Evolutionary conservation across 108 stramenopile species (phyloP).

Genomic region (Stephanodiscus minutulus): DNA sequence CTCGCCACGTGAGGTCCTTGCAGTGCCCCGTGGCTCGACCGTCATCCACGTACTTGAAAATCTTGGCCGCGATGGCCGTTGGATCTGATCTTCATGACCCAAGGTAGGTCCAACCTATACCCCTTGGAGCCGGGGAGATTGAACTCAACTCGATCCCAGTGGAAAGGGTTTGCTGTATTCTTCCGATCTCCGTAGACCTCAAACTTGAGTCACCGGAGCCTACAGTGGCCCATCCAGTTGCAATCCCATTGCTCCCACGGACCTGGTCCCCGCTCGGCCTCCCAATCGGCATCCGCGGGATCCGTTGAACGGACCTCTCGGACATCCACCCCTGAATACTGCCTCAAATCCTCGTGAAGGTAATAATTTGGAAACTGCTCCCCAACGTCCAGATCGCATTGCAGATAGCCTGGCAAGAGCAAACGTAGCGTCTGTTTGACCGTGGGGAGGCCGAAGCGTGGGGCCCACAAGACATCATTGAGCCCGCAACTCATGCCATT

Average conservation of each 20-base stretch:
- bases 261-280: too few species aligned
- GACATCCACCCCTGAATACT: too few species aligned
- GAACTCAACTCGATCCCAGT: slow-evolving; percentile 30
- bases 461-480: slow-evolving; percentile 45
- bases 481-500: slow-evolving; percentile 56
- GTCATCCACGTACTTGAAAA: slow-evolving; percentile 42
- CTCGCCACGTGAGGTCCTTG: background rate
- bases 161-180: slow-evolving; percentile 27
- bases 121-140: too few species aligned
- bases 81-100: slow-evolving; percentile 32
- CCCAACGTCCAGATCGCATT: too few species aligned
- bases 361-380: too few species aligned
- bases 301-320: too few species aligned
- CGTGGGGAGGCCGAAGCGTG: too few species aligned
- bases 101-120: slow-evolving; percentile 41
- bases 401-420: too few species aligned
- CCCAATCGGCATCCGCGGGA: too few species aligned
- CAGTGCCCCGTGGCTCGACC: slow-evolving; percentile 4
- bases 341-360: slow-evolving; percentile 40
- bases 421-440: slow-evolving; percentile 1
- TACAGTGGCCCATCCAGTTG: slow-evolving; percentile 35
- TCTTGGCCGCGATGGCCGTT: slow-evolving; percentile 36
- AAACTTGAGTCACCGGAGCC: slow-evolving; percentile 14
- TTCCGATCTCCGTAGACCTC: slow-evolving; percentile 21
- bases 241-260: slow-evolving; percentile 28